Evolutionary conservation across 352 stramenopile species (phyloP).

Genomic region (Phytopythium aichiense): DNA sequence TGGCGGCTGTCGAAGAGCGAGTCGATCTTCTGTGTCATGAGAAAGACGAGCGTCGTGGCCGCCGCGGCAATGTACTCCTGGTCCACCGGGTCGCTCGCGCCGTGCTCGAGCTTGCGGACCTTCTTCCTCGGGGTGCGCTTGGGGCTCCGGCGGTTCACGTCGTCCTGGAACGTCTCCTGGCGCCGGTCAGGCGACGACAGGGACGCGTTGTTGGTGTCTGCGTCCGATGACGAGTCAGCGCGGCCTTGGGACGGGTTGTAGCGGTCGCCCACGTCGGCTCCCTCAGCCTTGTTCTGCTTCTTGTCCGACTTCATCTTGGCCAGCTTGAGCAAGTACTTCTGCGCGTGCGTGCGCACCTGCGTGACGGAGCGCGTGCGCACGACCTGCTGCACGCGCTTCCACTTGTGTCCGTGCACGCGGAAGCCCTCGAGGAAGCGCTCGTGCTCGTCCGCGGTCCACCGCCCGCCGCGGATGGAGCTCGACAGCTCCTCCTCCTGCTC

Average conservation of each 20-base stretch:
- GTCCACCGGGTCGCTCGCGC: slow-evolving; percentile 49
- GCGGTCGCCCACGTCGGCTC: slow-evolving; percentile 18
- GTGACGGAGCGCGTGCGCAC: slow-evolving; percentile 86
- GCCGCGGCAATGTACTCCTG: slow-evolving; percentile 78
- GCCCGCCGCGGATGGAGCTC: slow-evolving; percentile 67
- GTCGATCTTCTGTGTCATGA: slow-evolving; percentile 86
- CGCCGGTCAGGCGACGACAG: slow-evolving; percentile 33
- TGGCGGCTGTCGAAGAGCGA: slow-evolving; percentile 62
- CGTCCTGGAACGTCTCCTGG: slow-evolving; percentile 9
- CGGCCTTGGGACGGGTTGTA: slow-evolving; percentile 14
- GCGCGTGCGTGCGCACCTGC: slow-evolving; percentile 84
- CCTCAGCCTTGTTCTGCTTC: slow-evolving; percentile 28
- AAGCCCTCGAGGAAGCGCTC: slow-evolving; percentile 85
- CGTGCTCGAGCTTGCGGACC: slow-evolving; percentile 35
- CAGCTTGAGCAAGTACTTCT: slow-evolving; percentile 89
- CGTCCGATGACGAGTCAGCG: slow-evolving; percentile 11
- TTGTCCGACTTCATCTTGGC: slow-evolving; percentile 85
- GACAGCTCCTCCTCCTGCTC: slow-evolving; percentile 45
- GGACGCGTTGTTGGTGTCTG: slow-evolving; percentile 22
- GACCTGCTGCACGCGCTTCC: slow-evolving; percentile 88
- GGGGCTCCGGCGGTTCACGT: slow-evolving; percentile 14
- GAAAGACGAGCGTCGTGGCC: slow-evolving; percentile 73
- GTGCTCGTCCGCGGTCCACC: slow-evolving; percentile 84
- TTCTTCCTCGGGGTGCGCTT: slow-evolving; percentile 50
- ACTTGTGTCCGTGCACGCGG: slow-evolving; percentile 86